A percentile compares a stretch with the other conserved stretches of the same genome.
phyloP scores from a whole-genome alignment of 2,329 filamentous ascomycete species.

The Nemania abortiva region DNA sequence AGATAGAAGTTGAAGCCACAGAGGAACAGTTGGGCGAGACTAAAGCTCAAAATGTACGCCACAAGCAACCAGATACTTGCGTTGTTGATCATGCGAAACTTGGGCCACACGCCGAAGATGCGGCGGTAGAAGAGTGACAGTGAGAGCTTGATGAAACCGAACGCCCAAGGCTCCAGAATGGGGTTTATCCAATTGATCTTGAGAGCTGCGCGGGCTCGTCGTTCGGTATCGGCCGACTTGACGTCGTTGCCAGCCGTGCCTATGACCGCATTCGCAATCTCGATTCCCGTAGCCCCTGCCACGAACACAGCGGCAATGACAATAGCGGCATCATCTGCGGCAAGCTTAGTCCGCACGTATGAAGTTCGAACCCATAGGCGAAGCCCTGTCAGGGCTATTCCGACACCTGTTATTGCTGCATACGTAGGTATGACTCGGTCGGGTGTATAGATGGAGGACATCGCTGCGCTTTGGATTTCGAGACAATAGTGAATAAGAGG shows the following conservation, averaged over 20 bases:
- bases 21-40: conserved; percentile 23
- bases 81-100: conserved; percentile 25
- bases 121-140: conserved; percentile 33
- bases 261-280: conserved; percentile 27
- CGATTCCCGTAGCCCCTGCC: conserved; percentile 12
- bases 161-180: conserved; percentile 24
- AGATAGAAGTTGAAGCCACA: conserved; percentile 35
- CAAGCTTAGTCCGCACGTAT: conserved; percentile 18
- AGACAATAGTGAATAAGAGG: too few relatives aligned
- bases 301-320: conserved; percentile 27
- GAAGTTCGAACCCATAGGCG: conserved; percentile 29
- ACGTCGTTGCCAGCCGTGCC: conserved; percentile 31
- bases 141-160: conserved; percentile 34
- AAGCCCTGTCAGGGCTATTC: conserved; percentile 24
- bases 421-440: conserved; percentile 30
- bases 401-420: conserved; percentile 17
- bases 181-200: conserved; percentile 33
- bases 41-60: conserved; percentile 16
- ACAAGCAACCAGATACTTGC: conserved; percentile 17
- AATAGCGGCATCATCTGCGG: conserved; percentile 20
- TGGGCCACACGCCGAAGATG: conserved; percentile 29
- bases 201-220: conserved; percentile 17
- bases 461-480: not conserved
- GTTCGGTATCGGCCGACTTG: conserved; percentile 20
- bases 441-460: conserved; percentile 15